Conservation (phyloP, 345 rosid species). For the Mangifera indica region DNA sequence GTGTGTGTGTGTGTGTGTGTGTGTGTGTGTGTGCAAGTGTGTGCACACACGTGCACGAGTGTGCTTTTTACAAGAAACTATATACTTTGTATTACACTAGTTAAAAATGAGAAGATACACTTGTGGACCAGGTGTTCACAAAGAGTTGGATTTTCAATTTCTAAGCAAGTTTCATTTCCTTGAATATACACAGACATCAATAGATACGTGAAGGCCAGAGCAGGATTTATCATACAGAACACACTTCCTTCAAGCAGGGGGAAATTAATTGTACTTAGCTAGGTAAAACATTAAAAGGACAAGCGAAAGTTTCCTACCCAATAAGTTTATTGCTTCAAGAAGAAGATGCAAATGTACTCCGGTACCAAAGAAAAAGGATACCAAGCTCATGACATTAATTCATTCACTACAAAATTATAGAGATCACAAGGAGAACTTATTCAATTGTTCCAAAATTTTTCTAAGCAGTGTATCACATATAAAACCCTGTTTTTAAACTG, state of each 20-base stretch:
- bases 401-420: not conserved
- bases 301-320: not conserved
- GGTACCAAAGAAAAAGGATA: not conserved
- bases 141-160: conserved; percentile 1
- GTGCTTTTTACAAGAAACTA: too few species aligned
- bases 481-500: not conserved
- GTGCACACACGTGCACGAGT: too few species aligned
- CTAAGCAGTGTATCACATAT: not conserved
- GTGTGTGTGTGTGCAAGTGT: too few species aligned
- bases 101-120: too few species aligned
- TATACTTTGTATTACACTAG: too few species aligned
- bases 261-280: not conserved
- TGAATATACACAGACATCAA: conserved; percentile 3
- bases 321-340: conserved; percentile 1
- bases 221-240: not conserved
- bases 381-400: not conserved
- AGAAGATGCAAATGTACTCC: not conserved
- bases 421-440: not conserved
- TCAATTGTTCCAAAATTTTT: conserved; percentile 7
- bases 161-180: not conserved
- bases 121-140: too few species aligned
- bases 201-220: not conserved
- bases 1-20: too few species aligned
- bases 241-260: not conserved
- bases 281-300: not conserved